Percentiles rank a stretch among this genome's conserved stretches.
These are phyloP conservation scores for Niveomyces coronatus DNA, from an alignment of 2,329 filamentous ascomycete genomes.

Conservation along the genomic window DNA sequence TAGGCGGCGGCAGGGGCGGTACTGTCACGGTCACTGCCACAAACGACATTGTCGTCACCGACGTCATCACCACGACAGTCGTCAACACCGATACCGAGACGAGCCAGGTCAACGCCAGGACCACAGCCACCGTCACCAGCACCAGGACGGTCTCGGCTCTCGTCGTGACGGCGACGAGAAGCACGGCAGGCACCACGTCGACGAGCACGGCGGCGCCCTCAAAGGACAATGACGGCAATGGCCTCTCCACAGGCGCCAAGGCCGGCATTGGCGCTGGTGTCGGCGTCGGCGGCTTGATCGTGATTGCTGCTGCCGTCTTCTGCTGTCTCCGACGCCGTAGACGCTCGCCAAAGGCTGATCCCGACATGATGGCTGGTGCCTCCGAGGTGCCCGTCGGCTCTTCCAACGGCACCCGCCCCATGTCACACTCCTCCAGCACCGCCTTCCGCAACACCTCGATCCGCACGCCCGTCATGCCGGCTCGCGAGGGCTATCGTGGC, in stretches of 20 bases:
- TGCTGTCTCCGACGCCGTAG: constrained; percentile 22
- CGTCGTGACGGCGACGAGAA: constrained; percentile 20
- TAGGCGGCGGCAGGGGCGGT: constrained; percentile 12
- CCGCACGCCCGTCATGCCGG: constrained; percentile 16
- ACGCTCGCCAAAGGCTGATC: constrained; percentile 20
- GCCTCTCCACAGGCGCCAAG: constrained; percentile 31
- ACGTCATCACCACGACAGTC: constrained; percentile 18
- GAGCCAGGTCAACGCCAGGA: constrained; percentile 23
- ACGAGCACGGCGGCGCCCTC: background rate
- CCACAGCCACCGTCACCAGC: constrained; percentile 28
- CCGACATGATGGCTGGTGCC: constrained; percentile 30
- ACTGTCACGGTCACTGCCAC: constrained; percentile 19
- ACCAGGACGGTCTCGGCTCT: constrained; percentile 17
- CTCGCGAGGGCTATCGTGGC: constrained; percentile 28
- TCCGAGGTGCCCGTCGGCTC: constrained; percentile 32
- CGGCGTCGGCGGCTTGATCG: constrained; percentile 25
- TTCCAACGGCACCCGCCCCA: constrained; percentile 18
- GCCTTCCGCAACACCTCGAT: constrained; percentile 17
- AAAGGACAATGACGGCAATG: constrained; percentile 10
- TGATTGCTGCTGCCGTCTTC: constrained; percentile 21
- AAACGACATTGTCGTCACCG: constrained; percentile 22
- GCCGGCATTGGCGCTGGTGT: constrained; percentile 32
- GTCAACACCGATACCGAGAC: constrained; percentile 25
- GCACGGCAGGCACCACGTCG: constrained; percentile 18
- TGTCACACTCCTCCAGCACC: constrained; percentile 20